Evolutionary conservation across 108 stramenopile species (phyloP).

Genomic region (Craspedostauros australis): DNA sequence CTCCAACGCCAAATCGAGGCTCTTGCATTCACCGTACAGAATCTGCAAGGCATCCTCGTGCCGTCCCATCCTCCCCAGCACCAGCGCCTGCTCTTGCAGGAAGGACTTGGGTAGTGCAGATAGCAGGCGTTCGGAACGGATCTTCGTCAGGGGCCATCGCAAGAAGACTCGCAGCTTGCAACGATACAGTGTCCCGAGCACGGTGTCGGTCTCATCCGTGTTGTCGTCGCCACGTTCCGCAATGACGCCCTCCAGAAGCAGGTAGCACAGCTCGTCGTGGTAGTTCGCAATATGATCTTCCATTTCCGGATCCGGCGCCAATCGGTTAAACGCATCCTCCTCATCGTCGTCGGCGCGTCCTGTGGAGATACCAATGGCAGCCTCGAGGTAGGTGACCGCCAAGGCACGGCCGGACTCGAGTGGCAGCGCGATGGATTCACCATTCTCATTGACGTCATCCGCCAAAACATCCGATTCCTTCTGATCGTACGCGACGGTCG

Average conservation of each 20-base stretch:
- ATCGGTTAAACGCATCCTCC: conserved; percentile 33
- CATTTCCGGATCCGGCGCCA: conserved; percentile 25
- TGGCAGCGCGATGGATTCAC: conserved; percentile 39
- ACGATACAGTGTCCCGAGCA: conserved; percentile 64
- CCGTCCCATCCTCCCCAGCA: conserved; percentile 75
- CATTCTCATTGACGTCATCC: conserved; percentile 8
- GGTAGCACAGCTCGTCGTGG: conserved; percentile 80
- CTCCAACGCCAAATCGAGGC: conserved; percentile 77
- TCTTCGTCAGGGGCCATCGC: conserved; percentile 65
- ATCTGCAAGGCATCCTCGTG: conserved; percentile 84
- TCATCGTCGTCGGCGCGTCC: conserved; percentile 38
- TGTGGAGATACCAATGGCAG: conserved; percentile 76
- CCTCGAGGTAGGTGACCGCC: conserved; percentile 75
- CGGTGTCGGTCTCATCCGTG: conserved; percentile 39
- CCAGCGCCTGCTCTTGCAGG: conserved; percentile 69
- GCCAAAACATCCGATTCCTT: conserved; percentile 2
- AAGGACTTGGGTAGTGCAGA: conserved; percentile 70
- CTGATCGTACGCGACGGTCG: conserved; percentile 8
- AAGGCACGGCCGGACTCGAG: conserved; percentile 74
- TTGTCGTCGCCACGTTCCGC: conserved; percentile 68
- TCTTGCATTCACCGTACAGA: conserved; percentile 64
- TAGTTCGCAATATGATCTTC: conserved; percentile 58
- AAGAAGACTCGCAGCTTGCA: conserved; percentile 64
- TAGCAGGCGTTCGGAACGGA: conserved; percentile 69
- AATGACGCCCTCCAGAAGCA: conserved; percentile 83